Conservation (phyloP, 202 grass and related monocot genomes). For the Saccharum hybrid region DNA sequence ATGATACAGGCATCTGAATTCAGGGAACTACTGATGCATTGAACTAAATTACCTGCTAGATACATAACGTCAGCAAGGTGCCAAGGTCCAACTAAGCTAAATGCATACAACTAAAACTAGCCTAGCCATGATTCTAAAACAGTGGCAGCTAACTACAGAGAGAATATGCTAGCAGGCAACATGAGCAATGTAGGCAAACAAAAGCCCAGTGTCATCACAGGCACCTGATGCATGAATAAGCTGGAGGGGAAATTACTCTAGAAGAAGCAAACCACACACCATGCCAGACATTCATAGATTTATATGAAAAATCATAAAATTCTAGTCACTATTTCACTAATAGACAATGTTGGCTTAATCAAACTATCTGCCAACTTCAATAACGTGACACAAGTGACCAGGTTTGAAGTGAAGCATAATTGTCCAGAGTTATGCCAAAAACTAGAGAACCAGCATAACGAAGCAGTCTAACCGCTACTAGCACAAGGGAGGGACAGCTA, state of each 20-base stretch:
- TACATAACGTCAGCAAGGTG: neutral
- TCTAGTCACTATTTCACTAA: neutral
- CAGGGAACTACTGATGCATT: neutral
- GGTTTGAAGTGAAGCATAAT: neutral
- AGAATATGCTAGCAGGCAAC: neutral
- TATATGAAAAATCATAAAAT: neutral
- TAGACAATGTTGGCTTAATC: neutral
- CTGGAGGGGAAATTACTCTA: neutral
- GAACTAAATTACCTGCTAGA: neutral
- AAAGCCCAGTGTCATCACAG: neutral
- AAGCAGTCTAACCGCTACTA: neutral
- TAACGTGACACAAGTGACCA: neutral
- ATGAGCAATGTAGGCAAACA: neutral
- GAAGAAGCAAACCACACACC: constrained; percentile 5
- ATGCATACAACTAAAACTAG: neutral
- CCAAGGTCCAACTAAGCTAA: neutral
- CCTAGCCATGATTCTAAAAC: neutral
- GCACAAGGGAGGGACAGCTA: neutral
- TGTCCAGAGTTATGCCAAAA: constrained; percentile 7
- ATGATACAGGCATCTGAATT: neutral
- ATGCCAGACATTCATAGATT: neutral
- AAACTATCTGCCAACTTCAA: neutral
- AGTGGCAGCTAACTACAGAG: neutral
- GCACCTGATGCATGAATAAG: neutral
- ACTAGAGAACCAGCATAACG: neutral